Evolutionary conservation across 352 stramenopile species (phyloP), one percentile per base, ranked within the genome.

Genomic region (Albugo laibachii): DNA sequence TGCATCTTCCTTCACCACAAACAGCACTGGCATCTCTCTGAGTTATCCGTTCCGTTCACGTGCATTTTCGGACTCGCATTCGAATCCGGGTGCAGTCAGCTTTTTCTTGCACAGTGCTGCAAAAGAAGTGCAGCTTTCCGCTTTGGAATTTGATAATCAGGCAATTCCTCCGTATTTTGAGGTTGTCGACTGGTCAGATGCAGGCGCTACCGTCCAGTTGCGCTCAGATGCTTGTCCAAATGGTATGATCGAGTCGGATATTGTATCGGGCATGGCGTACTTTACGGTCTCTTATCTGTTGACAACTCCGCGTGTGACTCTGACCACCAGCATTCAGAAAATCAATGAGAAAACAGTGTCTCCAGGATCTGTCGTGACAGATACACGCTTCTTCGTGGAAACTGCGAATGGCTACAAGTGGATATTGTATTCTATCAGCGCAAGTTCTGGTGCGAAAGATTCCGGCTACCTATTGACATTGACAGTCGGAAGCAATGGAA

Each of bases 251-350:
- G 64, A 73, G 21, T 63, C 62, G 12, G 64, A 49, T 42, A 58
- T 82, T 38, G 66, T 85, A 39, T 83, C 59, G 21, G 76, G 73
- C 35, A 88, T 88, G 76, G 61, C 70, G 24, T 88, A 67, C 53
- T 72, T 83, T 49, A 76, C 65, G 2, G 52, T 65, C n/a, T 74
- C 48, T 13, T 84, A 84, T 48, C 48, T 61, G 24, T 40, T 54
- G 11, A 60, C 85, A 31, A 70, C 63, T 13, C 76, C 72, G 15
- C 59, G 63, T 20, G 36, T 88, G 10, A 53, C 62, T 18, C 69
- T 18, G 19, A 35, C 42, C 27, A 21, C n/a, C 36, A 31, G 40
- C 18, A 48, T 42, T 16, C 15, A 39, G 2, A 19, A 46, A 42
- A 36, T 53, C 38, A 43, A 43, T 8, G 38, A 24, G 16, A 24